Conservation (phyloP, 192 early-diverging fungal genomes). For the Kappamyces sp. region DNA sequence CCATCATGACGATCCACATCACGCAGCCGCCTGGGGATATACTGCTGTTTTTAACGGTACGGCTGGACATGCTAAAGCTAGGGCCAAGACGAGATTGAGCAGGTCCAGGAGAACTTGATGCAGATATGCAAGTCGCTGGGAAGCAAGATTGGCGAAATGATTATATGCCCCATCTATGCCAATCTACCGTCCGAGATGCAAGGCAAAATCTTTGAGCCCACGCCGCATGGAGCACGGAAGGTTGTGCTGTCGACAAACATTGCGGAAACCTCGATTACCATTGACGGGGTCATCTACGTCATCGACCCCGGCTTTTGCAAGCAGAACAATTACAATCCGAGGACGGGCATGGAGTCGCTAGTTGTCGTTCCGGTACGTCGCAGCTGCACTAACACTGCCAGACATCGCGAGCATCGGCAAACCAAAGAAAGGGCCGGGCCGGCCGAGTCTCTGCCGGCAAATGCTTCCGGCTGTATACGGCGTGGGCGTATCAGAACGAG, state of each 20-base stretch:
- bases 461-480: constrained; percentile 91
- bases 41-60: constrained; percentile 82
- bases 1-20: constrained; percentile 90
- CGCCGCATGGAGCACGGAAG: constrained; percentile 62
- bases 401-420: constrained; percentile 82
- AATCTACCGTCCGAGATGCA: constrained; percentile 92
- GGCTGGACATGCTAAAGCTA: neutral
- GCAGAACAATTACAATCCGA: constrained; percentile 94
- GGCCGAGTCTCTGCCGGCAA: constrained; percentile 94
- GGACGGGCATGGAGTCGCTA: constrained; percentile 95
- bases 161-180: constrained; percentile 90
- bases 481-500: constrained; percentile 86
- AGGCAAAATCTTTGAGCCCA: constrained; percentile 90
- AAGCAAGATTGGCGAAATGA: constrained; percentile 71
- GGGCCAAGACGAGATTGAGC: constrained; percentile 98
- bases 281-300: constrained; percentile 95
- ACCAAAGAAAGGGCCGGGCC: constrained; percentile 94
- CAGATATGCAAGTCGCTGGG: constrained; percentile 76
- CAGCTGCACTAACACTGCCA: neutral
- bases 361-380: constrained; percentile 75
- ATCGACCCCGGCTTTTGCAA: constrained; percentile 95
- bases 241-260: constrained; percentile 97
- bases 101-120: constrained; percentile 71
- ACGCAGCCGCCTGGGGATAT: constrained; percentile 86
- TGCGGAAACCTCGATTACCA: constrained; percentile 96